Percentiles rank a stretch among this genome's conserved stretches.
These are phyloP conservation scores for Eutrema japonicum DNA, from an alignment of 345 rosid species.

Conservation along the genomic window DNA sequence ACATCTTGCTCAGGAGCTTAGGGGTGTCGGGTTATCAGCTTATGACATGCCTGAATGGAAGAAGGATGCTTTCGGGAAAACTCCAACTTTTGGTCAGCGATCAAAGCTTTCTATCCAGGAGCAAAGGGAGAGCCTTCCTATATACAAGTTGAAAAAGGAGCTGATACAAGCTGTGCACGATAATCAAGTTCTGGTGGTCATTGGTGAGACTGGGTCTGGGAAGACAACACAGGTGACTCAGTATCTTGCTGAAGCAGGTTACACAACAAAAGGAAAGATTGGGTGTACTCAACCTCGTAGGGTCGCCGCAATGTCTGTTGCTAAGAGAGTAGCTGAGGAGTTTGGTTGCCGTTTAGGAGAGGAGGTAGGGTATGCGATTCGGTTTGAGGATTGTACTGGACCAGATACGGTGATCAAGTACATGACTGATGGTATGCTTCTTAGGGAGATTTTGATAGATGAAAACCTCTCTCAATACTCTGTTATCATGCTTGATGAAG, in stretches of 20 bases:
- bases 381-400: slow-evolving; percentile 86
- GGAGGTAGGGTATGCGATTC: slow-evolving; percentile 85
- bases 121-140: slow-evolving; percentile 88
- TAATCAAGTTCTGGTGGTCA: slow-evolving; percentile 80
- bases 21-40: slow-evolving; percentile 90
- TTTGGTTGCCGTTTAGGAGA: slow-evolving; percentile 86
- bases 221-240: slow-evolving; percentile 88
- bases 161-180: slow-evolving; percentile 85
- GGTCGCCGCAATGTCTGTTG: slow-evolving; percentile 89
- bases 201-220: slow-evolving; percentile 90
- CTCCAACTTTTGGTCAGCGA: slow-evolving; percentile 79
- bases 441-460: slow-evolving; percentile 55
- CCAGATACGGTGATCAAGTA: slow-evolving; percentile 87
- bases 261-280: slow-evolving; percentile 74
- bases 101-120: slow-evolving; percentile 91
- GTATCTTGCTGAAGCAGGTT: slow-evolving; percentile 81
- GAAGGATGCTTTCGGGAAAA: slow-evolving; percentile 85
- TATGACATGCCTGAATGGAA: slow-evolving; percentile 95
- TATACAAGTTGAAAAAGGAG: slow-evolving; percentile 85
- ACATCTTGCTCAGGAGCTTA: slow-evolving; percentile 92
- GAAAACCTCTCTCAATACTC: no score
- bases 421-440: slow-evolving; percentile 90
- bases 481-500: no score
- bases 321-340: slow-evolving; percentile 90
- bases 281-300: slow-evolving; percentile 91